A percentile compares a stretch with the other conserved stretches of the same genome.
phyloP scores from a whole-genome alignment of 1,139 yeast genomes.

The Geotrichum aggregatum region DNA sequence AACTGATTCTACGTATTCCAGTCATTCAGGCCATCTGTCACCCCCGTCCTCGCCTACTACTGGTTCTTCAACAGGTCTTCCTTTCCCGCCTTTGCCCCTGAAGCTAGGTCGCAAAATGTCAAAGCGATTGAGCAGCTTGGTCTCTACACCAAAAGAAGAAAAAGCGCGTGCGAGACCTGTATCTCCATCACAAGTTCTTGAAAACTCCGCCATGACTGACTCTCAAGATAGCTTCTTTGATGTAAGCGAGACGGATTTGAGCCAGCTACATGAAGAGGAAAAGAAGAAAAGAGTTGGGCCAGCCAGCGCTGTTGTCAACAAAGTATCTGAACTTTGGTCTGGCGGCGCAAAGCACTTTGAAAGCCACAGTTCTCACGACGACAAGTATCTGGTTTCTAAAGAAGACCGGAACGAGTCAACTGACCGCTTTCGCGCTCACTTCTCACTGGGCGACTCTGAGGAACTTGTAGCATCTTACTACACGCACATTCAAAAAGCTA shows the following conservation, averaged over 20 bases:
- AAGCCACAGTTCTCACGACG: conserved; percentile 22
- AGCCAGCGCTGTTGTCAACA: conserved; percentile 29
- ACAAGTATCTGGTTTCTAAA: conserved; percentile 46
- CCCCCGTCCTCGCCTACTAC: background rate
- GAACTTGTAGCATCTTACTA: conserved; percentile 64
- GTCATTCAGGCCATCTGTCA: background rate
- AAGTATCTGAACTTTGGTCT: conserved; percentile 57
- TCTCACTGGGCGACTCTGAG: conserved; percentile 55
- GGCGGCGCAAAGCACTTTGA: conserved; percentile 62
- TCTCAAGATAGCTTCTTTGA: conserved; percentile 13
- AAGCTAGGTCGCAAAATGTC: background rate
- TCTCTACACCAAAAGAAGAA: background rate
- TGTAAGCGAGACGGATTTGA: conserved; percentile 2
- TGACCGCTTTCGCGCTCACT: conserved; percentile 57
- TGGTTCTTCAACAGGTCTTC: background rate
- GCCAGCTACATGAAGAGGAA: background rate
- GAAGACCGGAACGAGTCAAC: conserved; percentile 47
- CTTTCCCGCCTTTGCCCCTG: conserved; percentile 1
- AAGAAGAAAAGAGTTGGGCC: conserved; percentile 14
- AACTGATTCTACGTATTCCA: conserved; percentile 17
- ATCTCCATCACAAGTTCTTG: background rate
- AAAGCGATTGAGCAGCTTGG: conserved; percentile 7
- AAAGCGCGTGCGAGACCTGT: background rate
- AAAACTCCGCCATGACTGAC: background rate
- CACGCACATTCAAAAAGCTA: conserved; percentile 62